Evolutionary conservation across 1,139 yeast species (phyloP).

Genomic region (Pichia sp.): DNA sequence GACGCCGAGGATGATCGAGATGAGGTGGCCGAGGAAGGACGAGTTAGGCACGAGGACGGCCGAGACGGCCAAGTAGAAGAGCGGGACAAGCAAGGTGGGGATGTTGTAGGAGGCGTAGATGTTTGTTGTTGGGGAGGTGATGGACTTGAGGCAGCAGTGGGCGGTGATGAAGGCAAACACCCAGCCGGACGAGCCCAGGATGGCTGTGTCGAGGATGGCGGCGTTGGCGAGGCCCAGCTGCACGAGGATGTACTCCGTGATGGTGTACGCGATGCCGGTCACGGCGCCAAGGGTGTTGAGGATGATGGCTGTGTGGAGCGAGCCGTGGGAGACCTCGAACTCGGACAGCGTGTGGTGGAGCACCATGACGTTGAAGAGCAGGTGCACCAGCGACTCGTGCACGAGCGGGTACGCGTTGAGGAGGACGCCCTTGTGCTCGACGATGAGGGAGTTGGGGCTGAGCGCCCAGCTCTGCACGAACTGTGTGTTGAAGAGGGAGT

Average conservation of each 20-base stretch:
- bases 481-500: slow-evolving; percentile 34
- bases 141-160: slow-evolving; percentile 58
- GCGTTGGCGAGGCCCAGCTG: slow-evolving; percentile 1
- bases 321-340: slow-evolving; percentile 76
- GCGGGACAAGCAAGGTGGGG: slow-evolving; percentile 63
- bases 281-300: slow-evolving; percentile 68
- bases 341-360: slow-evolving; percentile 58
- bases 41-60: slow-evolving; percentile 53
- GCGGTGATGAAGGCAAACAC: slow-evolving; percentile 67
- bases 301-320: slow-evolving; percentile 81
- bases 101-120: slow-evolving; percentile 32
- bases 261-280: slow-evolving; percentile 64
- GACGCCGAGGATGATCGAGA: slow-evolving; percentile 52
- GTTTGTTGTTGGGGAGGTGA: slow-evolving; percentile 43
- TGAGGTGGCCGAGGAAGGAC: slow-evolving; percentile 70
- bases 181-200: slow-evolving; percentile 72
- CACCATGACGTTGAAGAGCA: slow-evolving; percentile 58
- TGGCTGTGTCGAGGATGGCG: slow-evolving; percentile 46
- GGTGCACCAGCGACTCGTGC: slow-evolving; percentile 59
- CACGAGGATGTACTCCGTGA: slow-evolving; percentile 46
- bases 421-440: slow-evolving; percentile 53
- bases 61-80: slow-evolving; percentile 47
- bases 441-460: slow-evolving; percentile 50
- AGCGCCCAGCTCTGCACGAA: slow-evolving; percentile 37
- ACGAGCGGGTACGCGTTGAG: slow-evolving; percentile 73